A percentile compares a stretch with the other conserved stretches of the same genome.
Evolutionary conservation across 805 yeast genomes (phyloP).

Genomic region (Starmerella floris): DNA sequence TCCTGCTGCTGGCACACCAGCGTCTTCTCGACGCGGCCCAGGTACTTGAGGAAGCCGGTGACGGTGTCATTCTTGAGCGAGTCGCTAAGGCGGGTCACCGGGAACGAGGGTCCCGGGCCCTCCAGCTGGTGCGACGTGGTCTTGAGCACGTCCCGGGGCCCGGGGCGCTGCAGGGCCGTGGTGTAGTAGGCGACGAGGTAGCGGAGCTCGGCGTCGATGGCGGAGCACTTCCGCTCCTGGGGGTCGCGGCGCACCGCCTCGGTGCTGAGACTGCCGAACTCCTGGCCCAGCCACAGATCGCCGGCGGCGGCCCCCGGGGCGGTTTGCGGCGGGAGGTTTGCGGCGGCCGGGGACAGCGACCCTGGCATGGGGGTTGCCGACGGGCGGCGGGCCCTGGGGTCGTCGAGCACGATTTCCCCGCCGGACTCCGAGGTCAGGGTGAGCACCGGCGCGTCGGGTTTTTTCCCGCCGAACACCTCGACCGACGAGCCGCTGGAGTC

Average conservation of each 20-base stretch:
- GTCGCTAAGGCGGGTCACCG: conserved; percentile 7
- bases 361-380: background rate
- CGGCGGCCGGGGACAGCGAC: no score
- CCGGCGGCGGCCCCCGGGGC: background rate
- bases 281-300: background rate
- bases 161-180: conserved; percentile 15
- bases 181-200: conserved; percentile 16
- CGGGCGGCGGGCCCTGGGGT: background rate
- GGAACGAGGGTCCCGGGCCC: background rate
- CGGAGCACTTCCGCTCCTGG: conserved; percentile 7
- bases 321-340: background rate
- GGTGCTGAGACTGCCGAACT: conserved; percentile 11
- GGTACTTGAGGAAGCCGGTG: conserved; percentile 16
- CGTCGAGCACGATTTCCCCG: background rate
- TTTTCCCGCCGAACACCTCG: background rate
- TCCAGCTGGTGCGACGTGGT: background rate
- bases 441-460: background rate
- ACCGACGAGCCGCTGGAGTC: background rate
- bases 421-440: conserved; percentile 4
- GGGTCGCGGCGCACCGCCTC: conserved; percentile 8
- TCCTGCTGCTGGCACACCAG: conserved; percentile 13
- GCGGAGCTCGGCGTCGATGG: conserved; percentile 16
- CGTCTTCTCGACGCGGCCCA: conserved; percentile 15
- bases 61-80: conserved; percentile 12
- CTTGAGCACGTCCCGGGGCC: background rate